These are phyloP conservation scores for Coniochaeta sp. DNA, from an alignment of 2,329 filamentous ascomycete genomes.

Conservation along the genomic window DNA sequence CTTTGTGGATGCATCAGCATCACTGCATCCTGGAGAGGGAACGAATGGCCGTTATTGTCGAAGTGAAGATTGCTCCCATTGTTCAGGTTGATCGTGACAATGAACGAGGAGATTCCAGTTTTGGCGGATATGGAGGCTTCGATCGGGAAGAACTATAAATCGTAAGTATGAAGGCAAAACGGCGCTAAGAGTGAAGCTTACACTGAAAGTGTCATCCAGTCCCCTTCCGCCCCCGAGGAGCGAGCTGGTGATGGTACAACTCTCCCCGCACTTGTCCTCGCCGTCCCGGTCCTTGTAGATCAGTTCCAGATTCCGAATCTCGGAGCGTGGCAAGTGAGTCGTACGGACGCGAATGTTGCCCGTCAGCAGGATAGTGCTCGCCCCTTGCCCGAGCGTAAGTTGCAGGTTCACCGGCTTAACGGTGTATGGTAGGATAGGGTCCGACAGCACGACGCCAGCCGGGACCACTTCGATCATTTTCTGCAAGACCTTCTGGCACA, in stretches of 20 bases:
- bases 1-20: conserved; percentile 51
- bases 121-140: conserved; percentile 23
- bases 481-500: conserved; percentile 46
- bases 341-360: conserved; percentile 52
- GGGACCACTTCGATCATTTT: conserved; percentile 56
- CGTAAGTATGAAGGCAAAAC: background rate
- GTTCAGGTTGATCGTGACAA: conserved; percentile 39
- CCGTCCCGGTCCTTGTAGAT: conserved; percentile 50
- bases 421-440: conserved; percentile 46
- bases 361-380: conserved; percentile 37
- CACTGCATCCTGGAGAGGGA: conserved; percentile 46
- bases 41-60: conserved; percentile 51
- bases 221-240: conserved; percentile 41
- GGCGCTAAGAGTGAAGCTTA: background rate
- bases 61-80: conserved; percentile 37
- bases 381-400: conserved; percentile 42
- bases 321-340: conserved; percentile 32
- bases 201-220: conserved; percentile 52
- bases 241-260: conserved; percentile 35
- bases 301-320: conserved; percentile 40
- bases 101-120: conserved; percentile 56
- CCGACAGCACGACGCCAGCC: conserved; percentile 38
- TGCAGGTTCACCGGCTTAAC: conserved; percentile 53
- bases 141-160: conserved; percentile 31
- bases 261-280: conserved; percentile 30